phyloP scores from a whole-genome alignment of 148 eudicot genomes.

The Spergularia marina region DNA sequence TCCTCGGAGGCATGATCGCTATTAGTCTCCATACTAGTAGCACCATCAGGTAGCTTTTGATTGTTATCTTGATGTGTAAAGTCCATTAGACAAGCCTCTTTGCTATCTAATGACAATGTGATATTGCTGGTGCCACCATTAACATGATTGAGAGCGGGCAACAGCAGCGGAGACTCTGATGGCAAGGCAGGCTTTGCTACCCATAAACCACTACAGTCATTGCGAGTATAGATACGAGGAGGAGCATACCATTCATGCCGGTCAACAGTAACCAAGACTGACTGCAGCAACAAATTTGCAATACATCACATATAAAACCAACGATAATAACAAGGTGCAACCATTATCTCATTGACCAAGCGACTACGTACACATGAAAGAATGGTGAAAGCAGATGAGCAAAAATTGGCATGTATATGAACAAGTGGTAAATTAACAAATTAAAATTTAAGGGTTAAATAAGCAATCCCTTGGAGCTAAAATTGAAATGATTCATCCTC shows the following conservation, averaged over 20 bases:
- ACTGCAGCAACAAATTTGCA: conserved; percentile 1
- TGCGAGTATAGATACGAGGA: conserved; percentile 72
- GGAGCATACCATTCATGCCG: conserved; percentile 97
- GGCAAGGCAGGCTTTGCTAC: conserved; percentile 56
- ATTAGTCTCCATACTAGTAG: conserved; percentile 57
- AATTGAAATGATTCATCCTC: too few relatives aligned
- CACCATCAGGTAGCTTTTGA: conserved; percentile 49
- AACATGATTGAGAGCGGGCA: conserved; percentile 30
- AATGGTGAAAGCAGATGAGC: background rate
- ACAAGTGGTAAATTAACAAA: too few relatives aligned
- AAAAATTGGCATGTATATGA: too few relatives aligned
- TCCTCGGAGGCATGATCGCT: conserved; percentile 52
- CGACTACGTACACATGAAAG: background rate
- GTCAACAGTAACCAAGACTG: conserved; percentile 86
- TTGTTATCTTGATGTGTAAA: conserved; percentile 39
- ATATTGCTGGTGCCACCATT: conserved; percentile 30
- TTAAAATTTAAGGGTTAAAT: too few relatives aligned
- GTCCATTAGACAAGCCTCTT: conserved; percentile 44
- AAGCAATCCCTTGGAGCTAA: too few relatives aligned
- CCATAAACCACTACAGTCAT: conserved; percentile 87
- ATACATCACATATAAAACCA: background rate
- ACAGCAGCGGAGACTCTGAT: conserved; percentile 52
- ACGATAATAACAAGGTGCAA: background rate
- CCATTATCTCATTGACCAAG: conserved; percentile 10
- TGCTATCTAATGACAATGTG: conserved; percentile 31